Evolutionary conservation across 768 basidiomycete genomes (phyloP).

Genomic region (Stropharia rugosoannulata): DNA sequence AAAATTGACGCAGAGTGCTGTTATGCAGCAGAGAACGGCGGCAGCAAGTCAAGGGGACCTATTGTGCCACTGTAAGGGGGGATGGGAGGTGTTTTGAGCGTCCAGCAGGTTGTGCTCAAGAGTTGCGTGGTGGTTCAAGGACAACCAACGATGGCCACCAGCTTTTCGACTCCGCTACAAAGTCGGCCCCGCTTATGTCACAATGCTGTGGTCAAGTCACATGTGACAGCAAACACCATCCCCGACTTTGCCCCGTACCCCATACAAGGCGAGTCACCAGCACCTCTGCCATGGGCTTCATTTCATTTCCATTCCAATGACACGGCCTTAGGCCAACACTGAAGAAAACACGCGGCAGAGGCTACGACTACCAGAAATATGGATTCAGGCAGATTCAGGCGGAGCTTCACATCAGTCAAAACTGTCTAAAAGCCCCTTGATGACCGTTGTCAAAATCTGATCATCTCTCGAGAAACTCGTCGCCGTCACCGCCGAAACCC

Average conservation of each 20-base stretch:
- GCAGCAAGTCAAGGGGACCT: constrained; percentile 15
- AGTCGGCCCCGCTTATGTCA: constrained; percentile 31
- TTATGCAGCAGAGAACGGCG: constrained; percentile 15
- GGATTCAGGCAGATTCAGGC: no score
- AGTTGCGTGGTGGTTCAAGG: constrained; percentile 43
- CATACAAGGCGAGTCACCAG: background rate
- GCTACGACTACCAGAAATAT: no score
- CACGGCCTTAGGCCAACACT: no score
- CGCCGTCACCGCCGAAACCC: no score
- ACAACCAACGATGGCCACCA: constrained; percentile 42
- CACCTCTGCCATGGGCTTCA: background rate
- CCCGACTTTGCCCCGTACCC: background rate
- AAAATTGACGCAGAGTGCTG: constrained; percentile 24
- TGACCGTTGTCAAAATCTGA: no score
- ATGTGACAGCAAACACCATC: constrained; percentile 1
- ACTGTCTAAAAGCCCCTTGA: no score
- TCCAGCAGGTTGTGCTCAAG: constrained; percentile 25
- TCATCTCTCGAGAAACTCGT: no score
- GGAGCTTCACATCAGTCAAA: no score
- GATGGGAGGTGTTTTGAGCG: constrained; percentile 25
- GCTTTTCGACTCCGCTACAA: constrained; percentile 46
- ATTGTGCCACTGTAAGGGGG: constrained; percentile 20
- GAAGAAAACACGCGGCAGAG: no score
- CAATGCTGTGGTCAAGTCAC: background rate
- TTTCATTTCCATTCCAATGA: no score